Base-by-base conservation (phyloP, 1,139 yeast genomes). In the Pneumocystis canis region DNA sequence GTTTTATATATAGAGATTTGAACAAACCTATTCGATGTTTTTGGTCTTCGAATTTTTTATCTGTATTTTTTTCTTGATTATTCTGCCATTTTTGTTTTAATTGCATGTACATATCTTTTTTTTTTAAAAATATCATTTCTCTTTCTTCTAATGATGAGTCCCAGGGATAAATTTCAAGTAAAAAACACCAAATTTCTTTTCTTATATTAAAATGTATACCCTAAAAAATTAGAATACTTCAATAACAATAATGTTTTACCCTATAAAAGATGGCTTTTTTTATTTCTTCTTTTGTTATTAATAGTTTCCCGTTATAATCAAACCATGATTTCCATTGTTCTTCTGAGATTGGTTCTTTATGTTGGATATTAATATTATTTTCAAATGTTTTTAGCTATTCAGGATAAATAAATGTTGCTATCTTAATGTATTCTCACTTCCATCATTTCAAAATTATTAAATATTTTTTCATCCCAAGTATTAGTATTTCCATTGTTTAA, bases 261-360 rank as follows among this genome's bases (percentile, higher is more conserved):
- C 97, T 96, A 74, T 92, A 97, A 74, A 92, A 92, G 1, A 92
- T 82, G 37, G 89, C 78, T 65, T 83, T 87, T 71, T 87, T 84
- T 11, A 90, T 84, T 71, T 92, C 97, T 64, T 80, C 77, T 1
- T 80, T 82, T 0, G 97, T 89, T 25, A 89, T 74, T 54, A 79
- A 76, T 56, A 92, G 76, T 63, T 90, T 76, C 0, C 98, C 98
- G 47, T 83, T 76, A 62, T 78, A 77, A 72, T 90, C 97, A 71
- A 92, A 92, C 69, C 86, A 85, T 0, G 86, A 81, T 9, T 80
- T 78, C 98, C 98, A 92, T 74, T 89, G 96, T n/a, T 79, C 81
- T 66, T 76, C 73, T 2, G 82, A 78, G 33, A 87, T 81, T 63
- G 83, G 89, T 65, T 82, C 82, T 58, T 89, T 76, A 64, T 95